phyloP scores from a whole-genome alignment of 805 yeast genomes.

The Ogataea naganishii region DNA sequence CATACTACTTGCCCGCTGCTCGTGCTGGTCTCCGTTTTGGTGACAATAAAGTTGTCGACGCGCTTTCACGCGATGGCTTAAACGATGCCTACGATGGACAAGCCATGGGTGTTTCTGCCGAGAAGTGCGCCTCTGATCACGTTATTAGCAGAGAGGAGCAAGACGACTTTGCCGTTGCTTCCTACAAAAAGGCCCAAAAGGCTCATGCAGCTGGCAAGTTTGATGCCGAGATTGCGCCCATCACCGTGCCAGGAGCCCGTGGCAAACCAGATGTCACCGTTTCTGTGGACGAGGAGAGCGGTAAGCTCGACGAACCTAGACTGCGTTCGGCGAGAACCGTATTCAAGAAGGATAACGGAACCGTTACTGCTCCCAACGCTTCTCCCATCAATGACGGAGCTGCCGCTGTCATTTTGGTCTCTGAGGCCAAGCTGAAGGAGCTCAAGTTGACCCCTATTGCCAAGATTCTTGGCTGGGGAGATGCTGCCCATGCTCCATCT shows the following conservation, averaged over 20 bases:
- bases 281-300: slow-evolving; percentile 74
- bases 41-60: slow-evolving; percentile 71
- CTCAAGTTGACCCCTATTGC: slow-evolving; percentile 85
- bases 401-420: slow-evolving; percentile 85
- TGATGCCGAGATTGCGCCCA: slow-evolving; percentile 72
- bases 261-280: slow-evolving; percentile 79
- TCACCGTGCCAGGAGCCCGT: slow-evolving; percentile 82
- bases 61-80: slow-evolving; percentile 87
- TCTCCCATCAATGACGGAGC: slow-evolving; percentile 97
- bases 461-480: slow-evolving; percentile 91
- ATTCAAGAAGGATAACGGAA: slow-evolving; percentile 88
- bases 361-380: slow-evolving; percentile 96
- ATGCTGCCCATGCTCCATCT: slow-evolving; percentile 91
- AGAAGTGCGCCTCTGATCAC: slow-evolving; percentile 87
- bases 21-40: slow-evolving; percentile 91
- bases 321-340: slow-evolving; percentile 85
- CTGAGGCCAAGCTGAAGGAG: slow-evolving; percentile 78
- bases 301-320: slow-evolving; percentile 69
- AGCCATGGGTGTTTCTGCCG: slow-evolving; percentile 97
- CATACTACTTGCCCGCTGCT: slow-evolving; percentile 81
- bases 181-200: slow-evolving; percentile 78
- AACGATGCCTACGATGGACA: slow-evolving; percentile 81
- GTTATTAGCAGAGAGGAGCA: slow-evolving; percentile 73
- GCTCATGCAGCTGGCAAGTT: slow-evolving; percentile 83
- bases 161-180: slow-evolving; percentile 77